Base-by-base conservation (phyloP, 2,329 filamentous ascomycete species). In the Thelonectria olida region DNA sequence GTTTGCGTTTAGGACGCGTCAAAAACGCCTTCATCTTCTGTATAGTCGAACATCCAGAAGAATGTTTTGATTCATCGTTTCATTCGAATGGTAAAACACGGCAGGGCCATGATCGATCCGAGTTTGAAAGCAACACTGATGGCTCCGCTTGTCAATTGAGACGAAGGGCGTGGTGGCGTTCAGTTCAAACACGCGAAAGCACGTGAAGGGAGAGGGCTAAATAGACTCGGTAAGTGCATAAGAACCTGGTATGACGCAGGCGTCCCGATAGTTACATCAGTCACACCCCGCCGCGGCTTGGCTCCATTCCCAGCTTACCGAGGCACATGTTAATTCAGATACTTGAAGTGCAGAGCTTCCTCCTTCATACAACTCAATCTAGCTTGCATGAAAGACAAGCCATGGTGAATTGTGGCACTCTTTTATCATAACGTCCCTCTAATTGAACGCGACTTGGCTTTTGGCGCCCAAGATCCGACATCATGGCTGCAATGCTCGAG, bases 401-500 rank as follows among this genome's bases (percentile, higher is more conserved):
- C 55, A 54, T 59, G 54, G 49, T 48, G 41, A 47, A 41, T 56
- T 25, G 55, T 39, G 65, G 50, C 47, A 41, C 38, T 39, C 12
- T 27, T 28, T 62, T 65, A 34, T 44, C 47, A 61, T 66, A 70
- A 59, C 12, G 28, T 8, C 4, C 52, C 62, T 23, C 27, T 52
- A 27, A 28, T 59, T 25, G 50, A 63, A 51, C 53, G 73, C 65
- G 70, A 63, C 67, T 63, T 62, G 39, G 54, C 58, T 55, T 42
- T 38, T 39, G 44, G 62, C 41, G 53, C 56, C 58, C 22, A 36
- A 31, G 25, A 4, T 20, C 50, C 44, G 61, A 63, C 64, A 68
- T 61, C 57, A 81, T 81, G 80, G 78, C 79, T 78, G 81, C 82
- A 75, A 97, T 98, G 93, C 90, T 98, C 71, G 93, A 97, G 80